Conservation (phyloP, 805 yeast species). For the Diddensiella santjacobensis region DNA sequence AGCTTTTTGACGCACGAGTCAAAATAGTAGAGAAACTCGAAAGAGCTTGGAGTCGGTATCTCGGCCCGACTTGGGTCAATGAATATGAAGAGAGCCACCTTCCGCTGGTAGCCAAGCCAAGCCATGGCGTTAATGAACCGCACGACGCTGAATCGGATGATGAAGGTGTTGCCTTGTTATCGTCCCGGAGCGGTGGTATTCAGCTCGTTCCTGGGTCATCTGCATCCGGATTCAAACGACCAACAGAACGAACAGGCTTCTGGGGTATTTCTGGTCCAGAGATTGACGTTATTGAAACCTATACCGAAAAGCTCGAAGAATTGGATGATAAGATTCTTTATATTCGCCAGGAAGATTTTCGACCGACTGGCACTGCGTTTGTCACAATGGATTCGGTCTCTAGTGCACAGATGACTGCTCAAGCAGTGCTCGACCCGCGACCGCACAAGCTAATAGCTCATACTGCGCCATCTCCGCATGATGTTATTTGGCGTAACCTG, state of each 20-base stretch:
- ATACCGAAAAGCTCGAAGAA: slow-evolving; percentile 60
- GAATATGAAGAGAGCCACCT: slow-evolving; percentile 1
- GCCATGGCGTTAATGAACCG: slow-evolving; percentile 2
- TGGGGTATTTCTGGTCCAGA: slow-evolving; percentile 61
- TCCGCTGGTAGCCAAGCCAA: not conserved
- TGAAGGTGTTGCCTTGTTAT: slow-evolving; percentile 1
- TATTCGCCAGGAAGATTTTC: slow-evolving; percentile 47
- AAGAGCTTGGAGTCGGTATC: slow-evolving; percentile 64
- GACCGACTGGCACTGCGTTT: slow-evolving; percentile 88
- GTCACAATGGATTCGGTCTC: slow-evolving; percentile 94
- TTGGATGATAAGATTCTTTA: slow-evolving; percentile 63
- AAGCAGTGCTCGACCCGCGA: slow-evolving; percentile 87
- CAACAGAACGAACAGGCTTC: slow-evolving; percentile 56
- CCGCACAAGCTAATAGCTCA: slow-evolving; percentile 77
- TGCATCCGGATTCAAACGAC: slow-evolving; percentile 46
- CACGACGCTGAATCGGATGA: slow-evolving; percentile 3
- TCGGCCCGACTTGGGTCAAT: slow-evolving; percentile 39
- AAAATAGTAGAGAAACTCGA: slow-evolving; percentile 57
- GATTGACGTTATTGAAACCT: slow-evolving; percentile 80
- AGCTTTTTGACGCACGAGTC: slow-evolving; percentile 57
- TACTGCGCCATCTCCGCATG: slow-evolving; percentile 95
- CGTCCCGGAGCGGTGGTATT: slow-evolving; percentile 7
- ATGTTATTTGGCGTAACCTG: slow-evolving; percentile 87
- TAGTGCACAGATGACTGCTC: slow-evolving; percentile 94
- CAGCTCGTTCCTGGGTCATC: slow-evolving; percentile 19